phyloP scores from a whole-genome alignment of 257 asterid species.

The Penstemon davidsonii region DNA sequence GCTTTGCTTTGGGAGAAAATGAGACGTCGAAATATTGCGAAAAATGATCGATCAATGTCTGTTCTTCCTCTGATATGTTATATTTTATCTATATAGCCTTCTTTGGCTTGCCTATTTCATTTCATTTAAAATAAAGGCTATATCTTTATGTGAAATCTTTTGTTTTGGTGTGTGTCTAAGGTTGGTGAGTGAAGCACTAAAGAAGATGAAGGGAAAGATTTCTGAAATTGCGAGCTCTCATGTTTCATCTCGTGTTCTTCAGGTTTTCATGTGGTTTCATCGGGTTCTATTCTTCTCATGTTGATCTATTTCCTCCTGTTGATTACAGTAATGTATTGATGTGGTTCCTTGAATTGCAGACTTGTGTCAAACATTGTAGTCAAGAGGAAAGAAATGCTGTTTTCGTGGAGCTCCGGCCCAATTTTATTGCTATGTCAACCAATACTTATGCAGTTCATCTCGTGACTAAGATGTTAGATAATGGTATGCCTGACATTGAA shows the following conservation, averaged over 20 bases:
- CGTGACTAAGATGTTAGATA: slow-evolving; percentile 79
- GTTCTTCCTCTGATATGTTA: not conserved
- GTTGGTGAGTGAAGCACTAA: too few species aligned
- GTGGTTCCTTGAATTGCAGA: slow-evolving; percentile 43
- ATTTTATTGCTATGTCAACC: slow-evolving; percentile 61
- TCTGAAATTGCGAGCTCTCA: slow-evolving; percentile 90
- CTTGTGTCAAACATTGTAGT: slow-evolving; percentile 82
- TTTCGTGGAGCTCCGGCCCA: slow-evolving; percentile 74
- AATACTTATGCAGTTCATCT: slow-evolving; percentile 86
- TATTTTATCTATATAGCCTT: not conserved
- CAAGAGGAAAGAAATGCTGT: slow-evolving; percentile 77
- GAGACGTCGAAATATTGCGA: slow-evolving; percentile 70
- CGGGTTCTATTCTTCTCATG: slow-evolving; percentile 15
- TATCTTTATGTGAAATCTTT: too few species aligned
- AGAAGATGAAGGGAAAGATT: too few species aligned
- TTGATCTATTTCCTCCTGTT: slow-evolving; percentile 10
- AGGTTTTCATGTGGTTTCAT: slow-evolving; percentile 46
- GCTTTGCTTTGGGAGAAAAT: slow-evolving; percentile 86
- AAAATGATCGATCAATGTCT: slow-evolving; percentile 80
- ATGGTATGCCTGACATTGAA: slow-evolving; percentile 46
- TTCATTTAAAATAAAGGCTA: too few species aligned
- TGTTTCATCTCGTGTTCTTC: slow-evolving; percentile 89
- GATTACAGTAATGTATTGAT: slow-evolving; percentile 4
- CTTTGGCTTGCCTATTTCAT: not conserved
- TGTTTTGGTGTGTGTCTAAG: too few species aligned